Percentiles rank a stretch among this genome's conserved stretches.
Evolutionary conservation across 768 basidiomycete species (phyloP).

Genomic region (Tubosaeta sp.): DNA sequence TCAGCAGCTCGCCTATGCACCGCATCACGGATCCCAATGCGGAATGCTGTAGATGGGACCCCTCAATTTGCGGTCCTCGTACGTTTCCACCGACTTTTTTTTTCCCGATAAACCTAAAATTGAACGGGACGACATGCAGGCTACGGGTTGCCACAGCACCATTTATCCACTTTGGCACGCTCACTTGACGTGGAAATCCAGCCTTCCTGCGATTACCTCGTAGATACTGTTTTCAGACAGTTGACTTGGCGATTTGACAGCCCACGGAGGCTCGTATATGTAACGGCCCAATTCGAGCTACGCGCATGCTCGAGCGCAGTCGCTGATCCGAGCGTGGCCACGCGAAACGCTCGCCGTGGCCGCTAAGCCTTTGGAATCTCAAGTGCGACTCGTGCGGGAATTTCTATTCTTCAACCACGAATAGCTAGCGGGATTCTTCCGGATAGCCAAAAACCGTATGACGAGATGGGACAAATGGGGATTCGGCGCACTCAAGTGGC

Average conservation of each 20-base stretch:
- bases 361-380: conserved; percentile 23
- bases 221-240: conserved; percentile 12
- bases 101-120: conserved; percentile 10
- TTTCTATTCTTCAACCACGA: conserved; percentile 16
- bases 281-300: conserved; percentile 5
- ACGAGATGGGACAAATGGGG: conserved; percentile 25
- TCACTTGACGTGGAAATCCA: conserved; percentile 16
- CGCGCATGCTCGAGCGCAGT: conserved; percentile 8
- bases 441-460: conserved; percentile 13
- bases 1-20: conserved; percentile 5
- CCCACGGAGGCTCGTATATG: conserved; percentile 9
- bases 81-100: conserved; percentile 17
- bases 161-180: conserved; percentile 17
- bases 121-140: conserved; percentile 6
- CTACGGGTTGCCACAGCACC: conserved; percentile 12
- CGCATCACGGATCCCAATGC: conserved; percentile 16
- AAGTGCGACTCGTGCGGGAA: conserved; percentile 21
- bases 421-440: conserved; percentile 21
- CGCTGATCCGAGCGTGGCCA: conserved; percentile 21
- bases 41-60: conserved; percentile 12
- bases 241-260: conserved; percentile 26
- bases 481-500: conserved; percentile 16
- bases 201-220: conserved; percentile 18
- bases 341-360: conserved; percentile 18
- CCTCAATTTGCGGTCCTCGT: conserved; percentile 17